Evolutionary conservation across 2,329 filamentous ascomycete genomes (phyloP).

Genomic region (Myrmaecium sp.): DNA sequence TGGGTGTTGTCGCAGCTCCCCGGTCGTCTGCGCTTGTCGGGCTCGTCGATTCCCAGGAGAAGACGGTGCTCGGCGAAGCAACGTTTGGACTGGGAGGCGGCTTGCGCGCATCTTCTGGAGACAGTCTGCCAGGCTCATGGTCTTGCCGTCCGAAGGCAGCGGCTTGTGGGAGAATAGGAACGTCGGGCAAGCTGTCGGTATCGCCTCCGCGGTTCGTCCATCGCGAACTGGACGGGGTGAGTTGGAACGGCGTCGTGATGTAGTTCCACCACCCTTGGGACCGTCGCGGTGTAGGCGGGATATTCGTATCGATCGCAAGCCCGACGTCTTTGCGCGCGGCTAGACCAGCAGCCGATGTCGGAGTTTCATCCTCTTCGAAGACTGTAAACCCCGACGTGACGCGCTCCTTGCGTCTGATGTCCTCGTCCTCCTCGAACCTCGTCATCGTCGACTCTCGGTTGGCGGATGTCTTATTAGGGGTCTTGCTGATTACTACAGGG

Average conservation of each 20-base stretch:
- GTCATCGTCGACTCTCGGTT: constrained; percentile 21
- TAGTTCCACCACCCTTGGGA: constrained; percentile 66
- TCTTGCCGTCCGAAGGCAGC: not conserved
- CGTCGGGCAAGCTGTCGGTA: constrained; percentile 13
- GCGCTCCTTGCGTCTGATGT: constrained; percentile 23
- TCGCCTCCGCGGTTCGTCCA: constrained; percentile 13
- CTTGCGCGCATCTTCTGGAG: no score
- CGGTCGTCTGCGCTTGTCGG: no score
- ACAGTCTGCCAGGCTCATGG: no score
- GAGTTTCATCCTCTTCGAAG: constrained; percentile 50
- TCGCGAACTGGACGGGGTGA: constrained; percentile 19
- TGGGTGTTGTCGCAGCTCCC: no score
- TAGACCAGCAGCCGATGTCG: constrained; percentile 5
- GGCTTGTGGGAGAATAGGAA: constrained; percentile 14
- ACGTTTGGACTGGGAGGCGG: no score
- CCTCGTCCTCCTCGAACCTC: constrained; percentile 32
- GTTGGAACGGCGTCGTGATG: constrained; percentile 50
- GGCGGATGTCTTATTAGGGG: not conserved
- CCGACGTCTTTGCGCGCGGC: constrained; percentile 9
- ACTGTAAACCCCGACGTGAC: constrained; percentile 44
- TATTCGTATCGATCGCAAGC: constrained; percentile 18
- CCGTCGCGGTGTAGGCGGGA: constrained; percentile 35
- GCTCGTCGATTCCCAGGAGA: no score
- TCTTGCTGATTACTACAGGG: constrained; percentile 3
- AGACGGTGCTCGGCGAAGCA: no score